Base-by-base conservation (phyloP, 441 rosid species). In the Brassica balearica region DNA sequence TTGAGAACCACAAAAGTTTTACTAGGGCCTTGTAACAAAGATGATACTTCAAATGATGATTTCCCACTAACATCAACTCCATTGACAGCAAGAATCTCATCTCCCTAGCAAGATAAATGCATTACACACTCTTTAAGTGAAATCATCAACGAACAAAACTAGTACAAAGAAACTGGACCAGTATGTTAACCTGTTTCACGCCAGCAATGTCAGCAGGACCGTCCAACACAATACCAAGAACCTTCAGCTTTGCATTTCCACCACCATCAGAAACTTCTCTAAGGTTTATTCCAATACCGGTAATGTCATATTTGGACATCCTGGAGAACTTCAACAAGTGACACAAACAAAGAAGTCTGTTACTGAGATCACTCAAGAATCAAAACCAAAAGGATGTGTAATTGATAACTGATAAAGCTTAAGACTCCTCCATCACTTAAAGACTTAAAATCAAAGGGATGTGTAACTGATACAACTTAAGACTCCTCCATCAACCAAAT, bases 261-360 rank as follows among this genome's bases (percentile, higher is more conserved):
- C 67, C 88, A 53, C 77, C 85, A 63, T 88, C 93, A 15, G 91
- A 89, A 85, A 91, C 83, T 84, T 95, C 99, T 91, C 93, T 85
- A 78, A 95, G 88, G 91, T 95, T 91, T 73, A 95, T 82, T 69
- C 99, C 99, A 72, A 95, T 86, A 77, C 99, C 98, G 27, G 89
- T 86, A 76, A 95, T 87, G 82, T 95, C 98, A 85, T 93, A 95
- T 84, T 96, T 88, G 4, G 92, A 97, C 98, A 95, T 93, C 92
- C 87, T 93, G 77, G 99, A 86, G 77, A 95, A 91, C 99, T 94
- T 89, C 79, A 78, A 77, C 79, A 72, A 58, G 41, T 70, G 29
- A 81, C 73, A 84, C 72, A 19, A 29, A 29, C n/a, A 56, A 72
- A 23, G 79, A 20, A 66, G 9, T 23, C 25, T 23, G 61, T 51